Conservation (phyloP, 345 rosid genomes). For the Triadica sebifera region DNA sequence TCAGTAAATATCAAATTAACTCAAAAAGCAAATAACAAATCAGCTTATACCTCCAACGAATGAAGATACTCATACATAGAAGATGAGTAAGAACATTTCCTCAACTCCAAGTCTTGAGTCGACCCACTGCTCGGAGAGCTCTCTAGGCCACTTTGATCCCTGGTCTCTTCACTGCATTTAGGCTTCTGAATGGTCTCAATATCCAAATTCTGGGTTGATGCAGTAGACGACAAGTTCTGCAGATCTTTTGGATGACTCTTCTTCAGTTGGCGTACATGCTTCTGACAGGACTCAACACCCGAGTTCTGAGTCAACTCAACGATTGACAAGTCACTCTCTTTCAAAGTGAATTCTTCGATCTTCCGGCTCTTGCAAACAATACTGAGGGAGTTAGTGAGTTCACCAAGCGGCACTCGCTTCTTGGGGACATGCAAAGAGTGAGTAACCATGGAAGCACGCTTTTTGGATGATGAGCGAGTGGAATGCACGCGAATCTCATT, state of each 20-base stretch:
- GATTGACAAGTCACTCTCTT: not conserved
- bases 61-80: constrained; percentile 23
- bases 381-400: constrained; percentile 10
- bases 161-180: not conserved
- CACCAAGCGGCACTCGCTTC: constrained; percentile 19
- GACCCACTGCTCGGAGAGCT: constrained; percentile 1
- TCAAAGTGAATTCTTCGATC: not conserved
- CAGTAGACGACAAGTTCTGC: not conserved
- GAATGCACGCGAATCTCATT: not conserved
- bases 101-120: constrained; percentile 1
- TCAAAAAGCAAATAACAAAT: too few relatives aligned
- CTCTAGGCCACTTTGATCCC: not conserved
- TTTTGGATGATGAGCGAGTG: constrained; percentile 15
- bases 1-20: not conserved
- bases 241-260: not conserved
- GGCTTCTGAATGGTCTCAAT: not conserved
- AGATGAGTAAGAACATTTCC: constrained; percentile 9
- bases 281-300: not conserved
- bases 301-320: not conserved
- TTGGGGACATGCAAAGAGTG: constrained; percentile 6
- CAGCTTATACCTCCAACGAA: constrained; percentile 19
- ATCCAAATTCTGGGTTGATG: not conserved
- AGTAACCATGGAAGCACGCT: not conserved
- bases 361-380: not conserved
- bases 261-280: not conserved